Base-by-base conservation (phyloP, 768 basidiomycete species). In the Vararia minispora region DNA sequence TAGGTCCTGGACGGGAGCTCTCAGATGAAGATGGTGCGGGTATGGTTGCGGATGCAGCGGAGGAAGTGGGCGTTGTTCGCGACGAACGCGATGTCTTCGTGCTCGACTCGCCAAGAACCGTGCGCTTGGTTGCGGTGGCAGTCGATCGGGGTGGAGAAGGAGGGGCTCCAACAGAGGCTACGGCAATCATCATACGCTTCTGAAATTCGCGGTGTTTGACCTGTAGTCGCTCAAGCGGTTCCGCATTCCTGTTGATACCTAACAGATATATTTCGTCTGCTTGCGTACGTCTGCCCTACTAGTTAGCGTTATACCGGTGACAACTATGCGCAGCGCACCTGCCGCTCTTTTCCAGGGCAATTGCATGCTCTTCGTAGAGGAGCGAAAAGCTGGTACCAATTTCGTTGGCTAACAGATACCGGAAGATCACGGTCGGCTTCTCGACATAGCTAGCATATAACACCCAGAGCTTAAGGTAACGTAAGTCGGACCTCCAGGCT, bases 401-500 rank as follows among this genome's bases (percentile, higher is more conserved):
- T 49, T 95, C 89, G 50, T 90, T 91, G 5, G 79, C 80, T 46
- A 95, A 68, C 55, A 97, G 60, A 60, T 91, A 98, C 46, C 76
- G 72, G 67, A 84, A 97, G 47, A 98, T 82, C 56, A 91, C 72
- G 12, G 76, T 75, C 28, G 90, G 82, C 52, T 77, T 77, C 62
- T 97, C 92, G 35, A 98, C 88, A 54, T 87, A 83, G 55, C 78
- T 79, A 12, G 92, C 85, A 57, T 97, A 99, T 33, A 90, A 73
- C 35, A 90, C 67, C 95, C 95, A 99, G 12, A 98, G 64, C 54
- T 90, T 89, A 39, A 98, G 69, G 58, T 97, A 95, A 41, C 85
- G 77, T 42, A 87, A 53, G 52, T 97, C 89, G 39, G 65, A 69
- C 50, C 69, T 71, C 75, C 88, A 97, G 44, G 65, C 66, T 0